A percentile compares a stretch with the other conserved stretches of the same genome.
Conservation (phyloP, 31 red algal genomes). For the Porphyra umbilicalis region DNA sequence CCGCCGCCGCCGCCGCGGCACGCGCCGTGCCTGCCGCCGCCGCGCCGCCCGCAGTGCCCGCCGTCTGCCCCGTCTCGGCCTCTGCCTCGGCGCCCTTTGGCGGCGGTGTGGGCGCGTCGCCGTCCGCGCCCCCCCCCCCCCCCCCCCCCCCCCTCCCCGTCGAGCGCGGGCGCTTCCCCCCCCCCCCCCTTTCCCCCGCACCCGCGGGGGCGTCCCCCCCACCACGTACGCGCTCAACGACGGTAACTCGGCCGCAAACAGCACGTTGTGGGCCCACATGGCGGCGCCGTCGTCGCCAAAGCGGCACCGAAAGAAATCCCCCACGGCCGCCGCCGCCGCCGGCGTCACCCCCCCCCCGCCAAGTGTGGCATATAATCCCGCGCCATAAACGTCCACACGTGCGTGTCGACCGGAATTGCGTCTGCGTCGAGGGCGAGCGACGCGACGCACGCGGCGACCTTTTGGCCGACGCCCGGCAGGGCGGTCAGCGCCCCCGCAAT, state of each 20-base stretch:
- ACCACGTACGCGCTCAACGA: constrained; percentile 4
- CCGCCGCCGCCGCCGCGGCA: neutral
- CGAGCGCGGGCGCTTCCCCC: neutral
- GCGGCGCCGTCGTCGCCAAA: constrained; percentile 62
- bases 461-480: constrained; percentile 73
- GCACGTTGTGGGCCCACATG: constrained; percentile 53
- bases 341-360: constrained; percentile 46
- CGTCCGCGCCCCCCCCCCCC: neutral
- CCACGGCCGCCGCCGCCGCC: constrained; percentile 44
- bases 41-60: neutral
- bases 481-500: constrained; percentile 29
- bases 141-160: too few species aligned
- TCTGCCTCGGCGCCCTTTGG: neutral
- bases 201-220: too few species aligned
- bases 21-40: neutral
- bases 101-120: neutral
- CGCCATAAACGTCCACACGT: constrained; percentile 82
- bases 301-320: constrained; percentile 52
- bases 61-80: neutral
- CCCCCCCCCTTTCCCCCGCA: neutral
- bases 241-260: constrained; percentile 66
- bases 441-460: constrained; percentile 84
- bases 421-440: constrained; percentile 62
- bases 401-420: constrained; percentile 84
- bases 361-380: constrained; percentile 52